Base-by-base conservation (phyloP, 371 early-diverging fungal genomes). In the Mortierella sp. region DNA sequence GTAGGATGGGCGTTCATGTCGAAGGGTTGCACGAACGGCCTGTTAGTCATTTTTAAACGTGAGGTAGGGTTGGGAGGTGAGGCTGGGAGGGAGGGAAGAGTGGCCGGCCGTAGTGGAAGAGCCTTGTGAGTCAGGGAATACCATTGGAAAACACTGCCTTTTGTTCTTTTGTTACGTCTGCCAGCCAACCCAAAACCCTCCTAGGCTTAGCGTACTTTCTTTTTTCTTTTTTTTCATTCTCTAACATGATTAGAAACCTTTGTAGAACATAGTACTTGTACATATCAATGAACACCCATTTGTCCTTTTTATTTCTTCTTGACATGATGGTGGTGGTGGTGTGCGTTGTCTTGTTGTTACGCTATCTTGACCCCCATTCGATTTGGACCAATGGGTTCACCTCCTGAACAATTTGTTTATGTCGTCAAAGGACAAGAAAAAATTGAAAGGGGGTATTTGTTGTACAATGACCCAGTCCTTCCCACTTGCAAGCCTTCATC, bases 1-100 rank as follows among this genome's bases (percentile, higher is more conserved):
- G 83, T 71, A 79, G 76, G 79, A 75, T 78, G 76, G 79, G 79
- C 51, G 74, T 83, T n/a, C 79, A 83, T 74, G 76, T 83, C 29
- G 83, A 78, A 16, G 83, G 83, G 16, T 58, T 83, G 74, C 83
- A 83, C 43, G 76, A 83, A 55, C 65, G 38, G 68, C 75, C 77
- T 16, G 11, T 21, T 48, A 70, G 74, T 56, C 73, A 65, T 5
- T 81, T 76, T 56, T 81, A 71, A 51, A 16, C n/a, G n/a, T n/a
- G 12, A 60, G 32, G 27, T 4, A 29, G 29, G 11, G 12, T n/a
- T 8, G 29, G 32, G 24, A 54, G 10, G 18, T 14, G 29, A 32
- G 32, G 14, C 11, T 16, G 29, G 32, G 16, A 27, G 32, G 14
- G 4, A 60, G 60, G 60, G 51, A 51, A 51, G 48, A 48, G 14